These are phyloP conservation scores for Dorcoceras hygrometricum DNA, from an alignment of 257 asterid species.

Conservation along the genomic window DNA sequence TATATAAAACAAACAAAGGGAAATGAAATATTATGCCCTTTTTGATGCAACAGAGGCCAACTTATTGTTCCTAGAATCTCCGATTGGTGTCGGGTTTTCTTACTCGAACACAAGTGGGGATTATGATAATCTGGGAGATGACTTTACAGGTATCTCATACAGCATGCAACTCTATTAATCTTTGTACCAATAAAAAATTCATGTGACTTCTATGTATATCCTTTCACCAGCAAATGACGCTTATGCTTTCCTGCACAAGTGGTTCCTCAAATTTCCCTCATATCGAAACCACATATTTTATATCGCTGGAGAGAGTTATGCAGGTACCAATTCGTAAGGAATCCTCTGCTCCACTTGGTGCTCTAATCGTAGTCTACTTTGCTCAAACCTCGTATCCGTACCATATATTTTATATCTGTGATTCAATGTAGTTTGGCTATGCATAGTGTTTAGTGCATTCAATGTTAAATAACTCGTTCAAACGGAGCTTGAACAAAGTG, in stretches of 20 bases:
- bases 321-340: too few relatives aligned
- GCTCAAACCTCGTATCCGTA: too few relatives aligned
- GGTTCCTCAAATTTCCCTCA: slow-evolving; percentile 85
- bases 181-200: slow-evolving; percentile 5
- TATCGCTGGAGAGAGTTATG: slow-evolving; percentile 92
- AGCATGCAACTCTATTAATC: slow-evolving; percentile 13
- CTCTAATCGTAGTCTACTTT: too few relatives aligned
- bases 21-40: slow-evolving; percentile 1
- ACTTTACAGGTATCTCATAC: slow-evolving; percentile 58
- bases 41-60: slow-evolving; percentile 75
- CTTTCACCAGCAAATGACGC: slow-evolving; percentile 69
- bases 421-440: too few relatives aligned
- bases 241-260: slow-evolving; percentile 68
- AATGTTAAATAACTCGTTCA: too few relatives aligned
- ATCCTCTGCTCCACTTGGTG: too few relatives aligned
- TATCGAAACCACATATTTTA: slow-evolving; percentile 53
- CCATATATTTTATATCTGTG: too few relatives aligned
- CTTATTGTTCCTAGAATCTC: slow-evolving; percentile 84
- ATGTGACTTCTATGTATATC: not conserved
- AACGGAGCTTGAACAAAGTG: too few relatives aligned
- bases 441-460: too few relatives aligned
- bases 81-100: slow-evolving; percentile 90
- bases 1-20: too few relatives aligned
- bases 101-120: slow-evolving; percentile 70
- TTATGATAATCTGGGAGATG: slow-evolving; percentile 72